phyloP scores from a whole-genome alignment of 306 rosid species.

The Cucurbita maxima region DNA sequence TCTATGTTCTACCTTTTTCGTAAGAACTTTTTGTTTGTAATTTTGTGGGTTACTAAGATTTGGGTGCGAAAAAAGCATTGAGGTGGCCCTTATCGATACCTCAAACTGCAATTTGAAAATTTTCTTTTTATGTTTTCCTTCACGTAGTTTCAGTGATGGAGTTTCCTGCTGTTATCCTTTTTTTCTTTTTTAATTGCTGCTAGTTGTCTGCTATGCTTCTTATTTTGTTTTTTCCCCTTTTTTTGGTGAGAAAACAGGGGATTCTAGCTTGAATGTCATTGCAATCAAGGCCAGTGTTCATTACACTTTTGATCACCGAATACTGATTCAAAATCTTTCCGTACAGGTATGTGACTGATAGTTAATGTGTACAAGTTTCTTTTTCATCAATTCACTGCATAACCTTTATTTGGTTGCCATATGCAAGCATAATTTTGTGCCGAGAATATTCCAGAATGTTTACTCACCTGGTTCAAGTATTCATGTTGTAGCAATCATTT shows the following conservation, averaged over 20 bases:
- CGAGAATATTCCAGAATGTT: background rate
- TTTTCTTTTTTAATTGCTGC: background rate
- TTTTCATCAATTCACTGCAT: background rate
- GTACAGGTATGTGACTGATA: slow-evolving; percentile 35
- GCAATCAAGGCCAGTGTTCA: slow-evolving; percentile 79
- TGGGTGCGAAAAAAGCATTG: background rate
- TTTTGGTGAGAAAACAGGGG: slow-evolving; percentile 47
- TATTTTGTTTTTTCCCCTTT: background rate
- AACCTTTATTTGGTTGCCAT: background rate
- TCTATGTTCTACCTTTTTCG: background rate
- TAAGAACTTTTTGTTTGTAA: background rate
- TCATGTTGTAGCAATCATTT: background rate
- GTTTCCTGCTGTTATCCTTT: background rate
- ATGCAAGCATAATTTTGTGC: background rate
- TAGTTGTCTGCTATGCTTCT: background rate
- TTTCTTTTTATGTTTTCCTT: background rate
- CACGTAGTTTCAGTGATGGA: background rate
- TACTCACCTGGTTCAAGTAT: background rate
- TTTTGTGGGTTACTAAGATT: background rate
- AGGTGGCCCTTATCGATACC: background rate
- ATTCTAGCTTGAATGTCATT: slow-evolving; percentile 51
- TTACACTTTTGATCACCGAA: slow-evolving; percentile 58
- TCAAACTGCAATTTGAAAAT: background rate
- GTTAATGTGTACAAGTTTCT: background rate
- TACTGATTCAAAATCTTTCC: slow-evolving; percentile 79